Conservation (phyloP, 352 stramenopile genomes). For the Globisporangium nagaii region DNA sequence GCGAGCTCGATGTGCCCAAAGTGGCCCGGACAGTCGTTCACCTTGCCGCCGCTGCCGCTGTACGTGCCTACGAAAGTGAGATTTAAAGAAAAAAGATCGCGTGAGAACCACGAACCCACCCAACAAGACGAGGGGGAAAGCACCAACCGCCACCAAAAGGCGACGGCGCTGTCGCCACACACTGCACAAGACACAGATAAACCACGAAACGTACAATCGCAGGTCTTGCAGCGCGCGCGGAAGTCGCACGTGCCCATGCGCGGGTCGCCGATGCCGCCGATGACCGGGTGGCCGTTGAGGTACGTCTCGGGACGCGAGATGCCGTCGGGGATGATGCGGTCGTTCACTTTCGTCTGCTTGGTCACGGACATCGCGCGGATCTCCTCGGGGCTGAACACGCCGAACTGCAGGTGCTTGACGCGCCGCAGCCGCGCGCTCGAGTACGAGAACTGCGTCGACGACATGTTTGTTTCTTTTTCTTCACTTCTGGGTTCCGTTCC, state of each 20-base stretch:
- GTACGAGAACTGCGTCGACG: conserved; percentile 93
- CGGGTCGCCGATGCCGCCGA: conserved; percentile 97
- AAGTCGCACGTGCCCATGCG: conserved; percentile 95
- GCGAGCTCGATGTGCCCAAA: conserved; percentile 99
- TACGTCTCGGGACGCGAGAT: conserved; percentile 90
- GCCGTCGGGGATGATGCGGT: conserved; percentile 93
- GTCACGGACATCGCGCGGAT: conserved; percentile 96
- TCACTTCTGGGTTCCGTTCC: not conserved
- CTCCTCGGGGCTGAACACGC: conserved; percentile 97
- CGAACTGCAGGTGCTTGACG: conserved; percentile 98
- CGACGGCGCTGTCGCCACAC: not conserved
- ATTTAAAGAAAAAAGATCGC: conserved; percentile 2
- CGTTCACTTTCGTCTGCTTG: conserved; percentile 96
- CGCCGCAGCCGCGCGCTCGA: conserved; percentile 91
- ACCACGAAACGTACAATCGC: conserved; percentile 62
- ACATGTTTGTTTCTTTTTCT: conserved; percentile 32
- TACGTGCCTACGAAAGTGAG: conserved; percentile 50
- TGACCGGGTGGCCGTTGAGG: conserved; percentile 93
- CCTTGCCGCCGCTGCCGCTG: conserved; percentile 88
- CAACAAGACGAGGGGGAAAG: not conserved
- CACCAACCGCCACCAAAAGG: not conserved
- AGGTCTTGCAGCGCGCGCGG: conserved; percentile 87
- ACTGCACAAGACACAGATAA: not conserved
- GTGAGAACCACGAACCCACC: not conserved
- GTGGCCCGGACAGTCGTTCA: conserved; percentile 97